Base-by-base conservation (phyloP, 2,329 filamentous ascomycete species). In the Monilinia polystroma region DNA sequence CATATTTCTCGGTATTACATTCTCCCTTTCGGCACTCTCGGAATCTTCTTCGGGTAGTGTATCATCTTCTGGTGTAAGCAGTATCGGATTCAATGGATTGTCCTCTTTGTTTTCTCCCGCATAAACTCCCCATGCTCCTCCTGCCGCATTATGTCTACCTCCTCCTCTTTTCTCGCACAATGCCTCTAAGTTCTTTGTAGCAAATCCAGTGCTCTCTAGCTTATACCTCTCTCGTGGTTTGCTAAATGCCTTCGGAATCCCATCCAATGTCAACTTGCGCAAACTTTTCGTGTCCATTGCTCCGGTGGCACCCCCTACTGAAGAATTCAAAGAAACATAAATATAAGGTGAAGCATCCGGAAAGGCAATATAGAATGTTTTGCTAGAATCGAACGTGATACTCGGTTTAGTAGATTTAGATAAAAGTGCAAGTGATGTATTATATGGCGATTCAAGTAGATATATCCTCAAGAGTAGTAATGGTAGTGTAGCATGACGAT, bases 221-320 rank as follows among this genome's bases (percentile, higher is more conserved):
- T 86, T 83, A 71, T 91, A 94, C 41, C 92, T 84, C 69, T 89
- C 84, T 41, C 89, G 85, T 0, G 91, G 90, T 18, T 87, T 83
- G 0, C 91, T 95, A 16, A 96, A 82, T 0, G 92, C 92, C 73
- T 92, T 93, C 0, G 92, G 91, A 10, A 97, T 87, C 1, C 91
- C 90, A 69, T 93, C 88, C 41, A 93, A 82, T 5, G 96, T 86
- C 4, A 95, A 81, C 51, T 85, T 86, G 65, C 89, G 86, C 35
- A 95, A 79, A 71, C 86, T 90, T 60, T 85, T 85, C 5, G 83
- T 81, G 68, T 91, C 88, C 5, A 70, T 60, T 55, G 63, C 67
- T 32, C 69, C 67, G 14, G 80, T 79, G 26, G 56, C 29, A 0
- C 78, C 73, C 14, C 80, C 77, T 7, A 82, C 80, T 51, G 94